Evolutionary conservation across 2,329 filamentous ascomycete genomes (phyloP).

Genomic region (Xylaria sp.): DNA sequence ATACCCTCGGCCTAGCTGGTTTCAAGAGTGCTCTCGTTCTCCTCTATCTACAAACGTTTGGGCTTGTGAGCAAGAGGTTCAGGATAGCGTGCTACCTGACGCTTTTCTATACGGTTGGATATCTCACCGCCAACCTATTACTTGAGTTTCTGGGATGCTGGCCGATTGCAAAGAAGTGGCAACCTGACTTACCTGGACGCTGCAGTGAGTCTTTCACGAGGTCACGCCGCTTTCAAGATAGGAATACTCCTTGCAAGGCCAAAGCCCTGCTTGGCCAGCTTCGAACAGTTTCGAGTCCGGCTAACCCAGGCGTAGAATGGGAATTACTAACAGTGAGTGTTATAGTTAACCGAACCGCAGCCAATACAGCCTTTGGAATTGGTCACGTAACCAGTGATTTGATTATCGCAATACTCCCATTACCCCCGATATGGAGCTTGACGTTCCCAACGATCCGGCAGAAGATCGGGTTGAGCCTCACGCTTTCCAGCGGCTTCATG

Average conservation of each 20-base stretch:
- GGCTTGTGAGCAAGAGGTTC: slow-evolving; percentile 44
- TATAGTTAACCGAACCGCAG: slow-evolving; percentile 41
- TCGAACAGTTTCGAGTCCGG: no score
- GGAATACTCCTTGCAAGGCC: neutral
- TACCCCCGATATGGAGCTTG: slow-evolving; percentile 46
- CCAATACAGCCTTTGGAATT: slow-evolving; percentile 47
- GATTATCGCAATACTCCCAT: slow-evolving; percentile 48
- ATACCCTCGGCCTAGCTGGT: slow-evolving; percentile 46
- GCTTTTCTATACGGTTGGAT: slow-evolving; percentile 61
- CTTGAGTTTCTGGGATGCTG: slow-evolving; percentile 47
- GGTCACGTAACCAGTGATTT: slow-evolving; percentile 49
- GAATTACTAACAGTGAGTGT: neutral
- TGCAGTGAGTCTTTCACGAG: slow-evolving; percentile 31
- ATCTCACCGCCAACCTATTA: slow-evolving; percentile 69
- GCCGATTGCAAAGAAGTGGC: slow-evolving; percentile 48
- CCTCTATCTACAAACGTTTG: slow-evolving; percentile 48
- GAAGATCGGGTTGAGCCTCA: slow-evolving; percentile 48
- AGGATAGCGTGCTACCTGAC: slow-evolving; percentile 46
- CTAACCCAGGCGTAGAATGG: neutral
- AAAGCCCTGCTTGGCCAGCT: neutral
- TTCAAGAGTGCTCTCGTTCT: slow-evolving; percentile 48
- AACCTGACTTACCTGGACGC: slow-evolving; percentile 40
- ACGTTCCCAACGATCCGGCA: slow-evolving; percentile 45
- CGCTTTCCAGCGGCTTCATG: slow-evolving; percentile 47
- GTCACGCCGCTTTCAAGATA: neutral